Evolutionary conservation across 768 basidiomycete species (phyloP).

Genomic region (Lepiota venenata): DNA sequence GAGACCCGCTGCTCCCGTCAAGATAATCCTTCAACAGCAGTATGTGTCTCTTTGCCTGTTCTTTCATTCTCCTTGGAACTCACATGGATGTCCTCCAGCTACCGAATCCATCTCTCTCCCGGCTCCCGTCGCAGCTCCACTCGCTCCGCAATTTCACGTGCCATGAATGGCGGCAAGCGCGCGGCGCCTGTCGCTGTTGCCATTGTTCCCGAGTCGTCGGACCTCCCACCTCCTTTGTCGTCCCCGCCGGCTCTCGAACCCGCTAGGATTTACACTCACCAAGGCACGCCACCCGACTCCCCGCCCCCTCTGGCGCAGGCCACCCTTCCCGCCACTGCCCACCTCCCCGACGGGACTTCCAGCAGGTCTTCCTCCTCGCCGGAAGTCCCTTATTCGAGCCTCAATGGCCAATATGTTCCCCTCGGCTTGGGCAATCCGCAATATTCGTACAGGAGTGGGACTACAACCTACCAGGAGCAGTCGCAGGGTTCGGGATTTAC

Average conservation of each 20-base stretch:
- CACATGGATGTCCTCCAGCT: conserved; percentile 42
- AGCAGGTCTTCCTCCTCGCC: conserved; percentile 45
- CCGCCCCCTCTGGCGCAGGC: conserved; percentile 54
- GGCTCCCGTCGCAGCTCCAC: conserved; percentile 70
- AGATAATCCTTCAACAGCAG: conserved; percentile 78
- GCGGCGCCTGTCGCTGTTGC: not conserved
- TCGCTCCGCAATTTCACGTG: conserved; percentile 53
- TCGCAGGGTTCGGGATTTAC: conserved; percentile 31
- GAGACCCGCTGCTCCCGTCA: conserved; percentile 88
- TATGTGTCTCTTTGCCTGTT: conserved; percentile 31
- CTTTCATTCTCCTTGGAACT: too few relatives aligned
- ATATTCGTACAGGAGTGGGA: conserved; percentile 37
- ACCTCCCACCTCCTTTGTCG: conserved; percentile 27
- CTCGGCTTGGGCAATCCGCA: conserved; percentile 17
- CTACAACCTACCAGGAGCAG: conserved; percentile 44
- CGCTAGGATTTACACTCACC: conserved; percentile 32
- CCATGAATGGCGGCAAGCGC: conserved; percentile 28
- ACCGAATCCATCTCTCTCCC: conserved; percentile 79
- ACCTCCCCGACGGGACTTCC: conserved; percentile 29
- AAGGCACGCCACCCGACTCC: conserved; percentile 48
- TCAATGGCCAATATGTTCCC: conserved; percentile 19
- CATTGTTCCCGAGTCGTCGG: not conserved
- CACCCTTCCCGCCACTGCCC: conserved; percentile 39
- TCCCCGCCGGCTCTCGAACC: conserved; percentile 45
- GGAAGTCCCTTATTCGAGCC: conserved; percentile 37